Evolutionary conservation across 2,329 filamentous ascomycete species (phyloP).

Genomic region (Fusarium torreyae): DNA sequence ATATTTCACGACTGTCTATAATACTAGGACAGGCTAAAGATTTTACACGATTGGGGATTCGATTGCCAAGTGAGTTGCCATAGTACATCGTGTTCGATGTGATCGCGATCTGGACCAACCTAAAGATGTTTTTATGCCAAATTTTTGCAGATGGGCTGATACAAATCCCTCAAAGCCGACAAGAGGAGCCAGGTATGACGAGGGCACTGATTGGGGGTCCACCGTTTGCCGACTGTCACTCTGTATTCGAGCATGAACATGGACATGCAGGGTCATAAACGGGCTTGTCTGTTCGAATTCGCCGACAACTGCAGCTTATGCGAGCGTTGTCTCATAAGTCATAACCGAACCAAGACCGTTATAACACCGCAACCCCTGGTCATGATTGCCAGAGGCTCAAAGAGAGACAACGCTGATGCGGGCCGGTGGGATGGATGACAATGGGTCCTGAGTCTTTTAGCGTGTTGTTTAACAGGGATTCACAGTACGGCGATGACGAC

Average conservation of each 20-base stretch:
- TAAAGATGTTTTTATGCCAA: neutral
- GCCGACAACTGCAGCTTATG: constrained; percentile 19
- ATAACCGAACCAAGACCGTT: constrained; percentile 10
- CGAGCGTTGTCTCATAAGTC: constrained; percentile 2
- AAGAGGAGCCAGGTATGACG: constrained; percentile 22
- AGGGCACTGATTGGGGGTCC: constrained; percentile 15
- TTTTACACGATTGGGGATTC: neutral
- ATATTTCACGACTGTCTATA: constrained; percentile 36
- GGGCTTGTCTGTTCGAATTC: constrained; percentile 39
- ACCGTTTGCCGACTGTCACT: constrained; percentile 17
- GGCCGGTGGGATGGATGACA: constrained; percentile 42
- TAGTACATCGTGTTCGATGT: neutral
- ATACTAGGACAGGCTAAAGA: constrained; percentile 29
- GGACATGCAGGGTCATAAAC: constrained; percentile 6
- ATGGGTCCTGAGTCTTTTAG: constrained; percentile 29
- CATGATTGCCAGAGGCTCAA: constrained; percentile 28
- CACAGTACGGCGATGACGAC: constrained; percentile 46
- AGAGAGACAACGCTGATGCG: constrained; percentile 35
- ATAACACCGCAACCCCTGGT: neutral
- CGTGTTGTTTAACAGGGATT: constrained; percentile 21
- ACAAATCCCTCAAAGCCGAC: constrained; percentile 40
- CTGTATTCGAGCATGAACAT: constrained; percentile 4
- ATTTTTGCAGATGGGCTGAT: constrained; percentile 18
- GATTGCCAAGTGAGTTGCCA: neutral
- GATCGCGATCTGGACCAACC: constrained; percentile 8